Conservation (phyloP, 2,329 filamentous ascomycete species). For the Fulvia fulva region DNA sequence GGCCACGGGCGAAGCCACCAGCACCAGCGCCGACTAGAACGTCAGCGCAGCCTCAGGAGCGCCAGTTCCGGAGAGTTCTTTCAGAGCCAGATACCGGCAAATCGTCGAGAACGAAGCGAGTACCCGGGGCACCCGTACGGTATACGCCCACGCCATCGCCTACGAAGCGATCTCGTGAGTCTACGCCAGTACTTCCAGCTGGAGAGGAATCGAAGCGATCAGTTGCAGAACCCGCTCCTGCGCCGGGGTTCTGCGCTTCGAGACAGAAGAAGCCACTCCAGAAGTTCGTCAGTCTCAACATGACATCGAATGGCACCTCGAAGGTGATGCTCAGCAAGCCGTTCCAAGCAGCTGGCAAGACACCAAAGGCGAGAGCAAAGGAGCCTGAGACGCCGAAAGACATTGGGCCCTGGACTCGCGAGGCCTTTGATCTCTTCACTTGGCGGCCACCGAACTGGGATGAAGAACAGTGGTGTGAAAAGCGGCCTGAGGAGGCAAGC, state of each 20-base stretch:
- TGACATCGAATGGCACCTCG: conserved; percentile 23
- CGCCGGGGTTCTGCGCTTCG: not conserved
- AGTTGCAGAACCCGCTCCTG: not conserved
- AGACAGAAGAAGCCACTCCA: conserved; percentile 19
- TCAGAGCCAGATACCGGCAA: conserved; percentile 15
- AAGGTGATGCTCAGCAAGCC: conserved; percentile 28
- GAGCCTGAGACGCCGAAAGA: conserved; percentile 41
- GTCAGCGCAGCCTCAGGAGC: conserved; percentile 6
- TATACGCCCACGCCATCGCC: conserved; percentile 27
- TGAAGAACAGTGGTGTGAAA: conserved; percentile 29
- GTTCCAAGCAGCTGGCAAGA: conserved; percentile 28
- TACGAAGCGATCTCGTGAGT: conserved; percentile 16
- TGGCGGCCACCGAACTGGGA: conserved; percentile 50
- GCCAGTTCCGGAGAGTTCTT: conserved; percentile 16
- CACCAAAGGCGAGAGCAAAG: conserved; percentile 4
- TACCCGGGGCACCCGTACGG: conserved; percentile 28
- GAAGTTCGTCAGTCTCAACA: conserved; percentile 26
- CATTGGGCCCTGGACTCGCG: conserved; percentile 64
- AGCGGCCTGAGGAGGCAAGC: not conserved
- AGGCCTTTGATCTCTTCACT: conserved; percentile 64
- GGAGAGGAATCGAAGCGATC: not conserved
- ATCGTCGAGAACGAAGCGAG: conserved; percentile 13
- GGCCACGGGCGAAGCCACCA: not conserved
- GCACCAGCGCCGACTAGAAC: not conserved
- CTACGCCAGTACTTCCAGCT: conserved; percentile 4